phyloP scores from a whole-genome alignment of 2,329 filamentous ascomycete genomes.

The Metarhizium robertsii region DNA sequence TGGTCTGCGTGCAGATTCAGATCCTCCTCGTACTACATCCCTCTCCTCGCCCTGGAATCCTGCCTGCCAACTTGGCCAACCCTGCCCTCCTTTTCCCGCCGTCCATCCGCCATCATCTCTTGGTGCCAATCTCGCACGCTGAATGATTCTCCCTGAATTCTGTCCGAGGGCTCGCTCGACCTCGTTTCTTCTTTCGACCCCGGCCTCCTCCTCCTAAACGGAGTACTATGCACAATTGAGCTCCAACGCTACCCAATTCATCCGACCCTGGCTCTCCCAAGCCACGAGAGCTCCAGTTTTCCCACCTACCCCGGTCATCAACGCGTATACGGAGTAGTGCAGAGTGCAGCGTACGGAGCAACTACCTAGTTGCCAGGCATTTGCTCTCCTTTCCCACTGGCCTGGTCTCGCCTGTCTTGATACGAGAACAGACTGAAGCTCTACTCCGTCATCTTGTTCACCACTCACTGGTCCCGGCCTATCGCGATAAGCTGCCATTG shows the following conservation, averaged over 20 bases:
- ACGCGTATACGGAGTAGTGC: neutral
- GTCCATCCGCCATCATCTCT: neutral
- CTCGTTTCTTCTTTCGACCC: neutral
- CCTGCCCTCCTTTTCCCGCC: neutral
- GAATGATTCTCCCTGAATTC: neutral
- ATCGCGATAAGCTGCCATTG: neutral
- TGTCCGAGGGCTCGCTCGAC: neutral
- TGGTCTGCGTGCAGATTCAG: neutral
- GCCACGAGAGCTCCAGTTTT: slow-evolving; percentile 10
- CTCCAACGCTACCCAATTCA: slow-evolving; percentile 1
- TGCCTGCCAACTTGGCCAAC: neutral
- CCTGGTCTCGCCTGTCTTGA: neutral
- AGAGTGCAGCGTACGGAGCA: neutral
- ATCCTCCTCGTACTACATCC: neutral
- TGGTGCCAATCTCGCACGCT: neutral
- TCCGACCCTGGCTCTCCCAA: slow-evolving; percentile 3
- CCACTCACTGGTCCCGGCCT: neutral
- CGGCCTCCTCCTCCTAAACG: neutral
- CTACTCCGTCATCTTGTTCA: neutral
- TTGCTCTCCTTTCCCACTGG: slow-evolving; percentile 6
- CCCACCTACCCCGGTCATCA: neutral
- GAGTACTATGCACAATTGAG: neutral
- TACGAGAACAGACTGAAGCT: neutral
- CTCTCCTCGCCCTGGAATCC: neutral
- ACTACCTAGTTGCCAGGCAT: neutral